Percentiles rank a stretch among this genome's conserved stretches.
phyloP scores from a whole-genome alignment of 345 rosid genomes.

The Ailanthus altissimus region DNA sequence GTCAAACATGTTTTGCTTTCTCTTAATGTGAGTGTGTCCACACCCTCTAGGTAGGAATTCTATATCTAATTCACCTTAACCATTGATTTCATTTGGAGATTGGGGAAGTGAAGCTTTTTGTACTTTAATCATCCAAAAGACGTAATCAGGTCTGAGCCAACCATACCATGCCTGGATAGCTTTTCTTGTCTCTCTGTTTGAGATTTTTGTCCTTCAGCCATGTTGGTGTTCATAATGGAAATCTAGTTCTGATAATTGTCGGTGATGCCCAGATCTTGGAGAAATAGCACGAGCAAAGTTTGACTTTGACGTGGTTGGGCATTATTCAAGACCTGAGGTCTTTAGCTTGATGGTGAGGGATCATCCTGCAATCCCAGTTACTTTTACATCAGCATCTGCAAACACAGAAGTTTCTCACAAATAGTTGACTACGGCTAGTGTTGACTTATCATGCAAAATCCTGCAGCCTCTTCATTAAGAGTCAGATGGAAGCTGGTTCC shows the following conservation, averaged over 20 bases:
- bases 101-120: background rate
- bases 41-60: background rate
- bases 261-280: conserved; percentile 67
- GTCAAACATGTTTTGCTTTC: background rate
- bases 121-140: background rate
- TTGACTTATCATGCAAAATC: conserved; percentile 2
- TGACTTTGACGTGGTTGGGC: conserved; percentile 95
- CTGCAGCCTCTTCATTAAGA: background rate
- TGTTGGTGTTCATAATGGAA: background rate
- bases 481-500: background rate
- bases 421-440: conserved; percentile 18
- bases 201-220: background rate
- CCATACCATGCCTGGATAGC: background rate
- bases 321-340: conserved; percentile 90
- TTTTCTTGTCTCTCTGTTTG: background rate
- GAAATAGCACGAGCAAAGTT: conserved; percentile 87
- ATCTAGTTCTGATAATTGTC: conserved; percentile 12
- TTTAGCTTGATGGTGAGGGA: conserved; percentile 82
- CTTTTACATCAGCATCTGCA: conserved; percentile 47
- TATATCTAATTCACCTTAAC: background rate
- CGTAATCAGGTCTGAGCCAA: background rate
- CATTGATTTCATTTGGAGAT: background rate
- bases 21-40: background rate
- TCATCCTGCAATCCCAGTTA: conserved; percentile 70
- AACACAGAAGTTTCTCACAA: conserved; percentile 42